Percentiles rank a stretch among this genome's conserved stretches.
These are phyloP conservation scores for Acrocalymma vagum DNA, from an alignment of 2,329 filamentous ascomycete species.

Conservation along the genomic window DNA sequence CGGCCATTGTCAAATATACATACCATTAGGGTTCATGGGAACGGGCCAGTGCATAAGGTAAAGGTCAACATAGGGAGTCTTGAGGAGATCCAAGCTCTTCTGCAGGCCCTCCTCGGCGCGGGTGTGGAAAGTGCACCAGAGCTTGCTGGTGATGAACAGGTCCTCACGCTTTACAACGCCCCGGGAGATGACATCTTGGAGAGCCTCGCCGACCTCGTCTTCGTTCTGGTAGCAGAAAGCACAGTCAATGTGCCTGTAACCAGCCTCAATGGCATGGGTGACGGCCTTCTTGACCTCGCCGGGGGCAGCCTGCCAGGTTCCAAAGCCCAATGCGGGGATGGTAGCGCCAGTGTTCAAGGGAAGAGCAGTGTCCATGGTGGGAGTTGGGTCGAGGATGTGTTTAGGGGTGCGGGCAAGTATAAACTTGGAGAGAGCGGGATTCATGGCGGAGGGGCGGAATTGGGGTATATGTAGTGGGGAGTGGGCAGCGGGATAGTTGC, in stretches of 20 bases:
- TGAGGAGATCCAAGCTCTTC: slow-evolving; percentile 75
- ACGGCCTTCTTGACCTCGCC: slow-evolving; percentile 59
- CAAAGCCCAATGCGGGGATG: slow-evolving; percentile 48
- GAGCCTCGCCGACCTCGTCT: slow-evolving; percentile 79
- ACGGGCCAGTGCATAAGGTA: slow-evolving; percentile 87
- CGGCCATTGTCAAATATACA: not conserved
- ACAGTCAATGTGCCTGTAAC: slow-evolving; percentile 69
- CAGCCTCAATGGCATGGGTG: slow-evolving; percentile 56
- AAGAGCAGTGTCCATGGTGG: slow-evolving; percentile 49
- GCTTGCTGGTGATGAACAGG: slow-evolving; percentile 84
- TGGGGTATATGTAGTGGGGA: slow-evolving; percentile 37
- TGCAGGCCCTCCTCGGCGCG: slow-evolving; percentile 74
- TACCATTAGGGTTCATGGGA: slow-evolving; percentile 79
- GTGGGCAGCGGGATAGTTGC: slow-evolving; percentile 13
- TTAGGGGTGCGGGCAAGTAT: slow-evolving; percentile 48
- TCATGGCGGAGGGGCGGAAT: slow-evolving; percentile 35
- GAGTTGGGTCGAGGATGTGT: slow-evolving; percentile 45
- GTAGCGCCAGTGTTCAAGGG: slow-evolving; percentile 51
- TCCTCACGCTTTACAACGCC: slow-evolving; percentile 78
- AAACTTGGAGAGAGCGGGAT: slow-evolving; percentile 49
- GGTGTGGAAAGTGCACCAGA: slow-evolving; percentile 82
- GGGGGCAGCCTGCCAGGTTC: slow-evolving; percentile 51
- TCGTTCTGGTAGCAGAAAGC: slow-evolving; percentile 85
- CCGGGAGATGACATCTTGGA: slow-evolving; percentile 74
- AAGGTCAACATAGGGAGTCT: slow-evolving; percentile 83